Evolutionary conservation across 176 grass and related monocot species (phyloP).

Genomic region (Lolium multiflorum): DNA sequence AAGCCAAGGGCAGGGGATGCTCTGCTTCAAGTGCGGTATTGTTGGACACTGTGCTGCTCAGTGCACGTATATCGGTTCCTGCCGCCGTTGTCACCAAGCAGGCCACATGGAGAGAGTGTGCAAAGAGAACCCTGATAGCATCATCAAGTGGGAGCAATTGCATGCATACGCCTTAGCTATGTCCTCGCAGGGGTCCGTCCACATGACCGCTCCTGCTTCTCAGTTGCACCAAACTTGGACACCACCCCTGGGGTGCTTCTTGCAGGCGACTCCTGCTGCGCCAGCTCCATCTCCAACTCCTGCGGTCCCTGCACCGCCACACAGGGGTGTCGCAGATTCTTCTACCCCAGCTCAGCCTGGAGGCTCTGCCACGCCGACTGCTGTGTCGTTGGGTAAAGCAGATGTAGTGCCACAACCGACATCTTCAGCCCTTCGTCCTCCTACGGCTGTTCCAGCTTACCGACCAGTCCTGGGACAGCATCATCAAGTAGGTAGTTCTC

Average conservation of each 20-base stretch:
- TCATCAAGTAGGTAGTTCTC: not conserved
- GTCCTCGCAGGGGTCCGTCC: not conserved
- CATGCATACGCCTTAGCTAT: not conserved
- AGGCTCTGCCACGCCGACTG: not conserved
- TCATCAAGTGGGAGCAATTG: slow-evolving; percentile 15
- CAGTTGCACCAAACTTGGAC: slow-evolving; percentile 1
- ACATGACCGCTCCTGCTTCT: not conserved
- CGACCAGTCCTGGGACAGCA: not conserved
- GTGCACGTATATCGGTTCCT: not conserved
- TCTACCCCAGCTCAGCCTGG: slow-evolving; percentile 10
- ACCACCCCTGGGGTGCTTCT: not conserved
- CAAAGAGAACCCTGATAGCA: not conserved
- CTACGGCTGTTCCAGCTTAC: not conserved
- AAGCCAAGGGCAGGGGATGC: not conserved
- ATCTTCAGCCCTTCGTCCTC: slow-evolving; percentile 22
- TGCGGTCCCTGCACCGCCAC: not conserved
- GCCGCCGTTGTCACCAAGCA: not conserved
- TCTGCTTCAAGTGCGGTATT: not conserved
- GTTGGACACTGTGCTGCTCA: not conserved
- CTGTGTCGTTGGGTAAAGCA: slow-evolving; percentile 5
- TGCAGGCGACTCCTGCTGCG: not conserved
- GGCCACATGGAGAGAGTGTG: slow-evolving; percentile 4
- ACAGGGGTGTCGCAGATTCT: not conserved
- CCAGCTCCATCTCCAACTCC: not conserved
- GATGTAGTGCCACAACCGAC: not conserved